Evolutionary conservation across 345 rosid species (phyloP).

Genomic region (Ceriops decandra): DNA sequence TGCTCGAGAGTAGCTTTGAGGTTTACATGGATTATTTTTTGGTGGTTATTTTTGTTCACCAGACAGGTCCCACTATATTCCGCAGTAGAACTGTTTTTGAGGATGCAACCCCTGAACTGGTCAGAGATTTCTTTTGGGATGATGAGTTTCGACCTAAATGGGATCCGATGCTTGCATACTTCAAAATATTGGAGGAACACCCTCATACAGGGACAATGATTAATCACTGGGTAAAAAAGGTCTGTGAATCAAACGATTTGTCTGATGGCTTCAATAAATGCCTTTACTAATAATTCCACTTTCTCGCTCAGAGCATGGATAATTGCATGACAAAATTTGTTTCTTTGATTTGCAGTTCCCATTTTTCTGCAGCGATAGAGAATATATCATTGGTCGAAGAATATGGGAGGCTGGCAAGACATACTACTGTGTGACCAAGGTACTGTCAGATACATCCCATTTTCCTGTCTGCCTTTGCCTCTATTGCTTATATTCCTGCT

Average conservation of each 20-base stretch:
- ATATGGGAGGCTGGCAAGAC: conserved; percentile 85
- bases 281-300: neutral
- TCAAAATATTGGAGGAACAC: conserved; percentile 67
- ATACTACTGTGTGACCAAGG: conserved; percentile 89
- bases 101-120: conserved; percentile 81
- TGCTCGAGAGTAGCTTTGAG: neutral
- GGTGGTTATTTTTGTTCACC: conserved; percentile 34
- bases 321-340: conserved; percentile 4
- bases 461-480: neutral
- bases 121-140: conserved; percentile 99
- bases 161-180: conserved; percentile 87
- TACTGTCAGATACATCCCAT: conserved; percentile 22
- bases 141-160: conserved; percentile 92
- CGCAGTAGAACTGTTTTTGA: conserved; percentile 91
- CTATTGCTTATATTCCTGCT: neutral
- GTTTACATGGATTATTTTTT: conserved; percentile 10
- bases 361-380: conserved; percentile 93
- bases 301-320: conserved; percentile 3
- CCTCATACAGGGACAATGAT: conserved; percentile 63
- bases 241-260: conserved; percentile 13
- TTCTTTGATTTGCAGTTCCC: conserved; percentile 67
- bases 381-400: conserved; percentile 81
- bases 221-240: conserved; percentile 92
- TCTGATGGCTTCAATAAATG: neutral
- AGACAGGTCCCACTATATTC: conserved; percentile 63